Evolutionary conservation across 2,329 filamentous ascomycete genomes (phyloP).

Genomic region (Aspergillus puulaauensis): DNA sequence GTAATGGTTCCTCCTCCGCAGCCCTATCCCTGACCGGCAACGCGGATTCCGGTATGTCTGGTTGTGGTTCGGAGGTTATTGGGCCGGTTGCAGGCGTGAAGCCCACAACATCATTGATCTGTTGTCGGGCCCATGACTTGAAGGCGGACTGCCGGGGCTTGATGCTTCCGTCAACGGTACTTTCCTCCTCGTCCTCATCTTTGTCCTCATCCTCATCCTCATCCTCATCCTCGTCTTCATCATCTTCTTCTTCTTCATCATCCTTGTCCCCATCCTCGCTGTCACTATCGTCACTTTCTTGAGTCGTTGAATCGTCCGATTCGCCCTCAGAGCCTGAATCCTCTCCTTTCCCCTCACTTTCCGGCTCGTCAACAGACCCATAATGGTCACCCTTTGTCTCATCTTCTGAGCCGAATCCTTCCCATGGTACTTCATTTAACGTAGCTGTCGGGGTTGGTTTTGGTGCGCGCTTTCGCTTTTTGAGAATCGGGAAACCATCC

Average conservation of each 20-base stretch:
- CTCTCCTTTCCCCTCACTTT: slow-evolving; percentile 27
- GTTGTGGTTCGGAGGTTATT: slow-evolving; percentile 31
- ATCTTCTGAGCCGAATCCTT: slow-evolving; percentile 47
- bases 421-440: slow-evolving; percentile 43
- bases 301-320: slow-evolving; percentile 18
- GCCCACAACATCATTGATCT: slow-evolving; percentile 80
- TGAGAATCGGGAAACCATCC: slow-evolving; percentile 76
- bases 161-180: slow-evolving; percentile 20
- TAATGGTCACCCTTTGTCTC: slow-evolving; percentile 34
- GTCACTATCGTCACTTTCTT: slow-evolving; percentile 23
- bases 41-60: slow-evolving; percentile 27
- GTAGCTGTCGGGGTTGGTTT: slow-evolving; percentile 42
- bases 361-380: slow-evolving; percentile 23
- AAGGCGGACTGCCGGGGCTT: slow-evolving; percentile 65
- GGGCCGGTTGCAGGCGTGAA: slow-evolving; percentile 52
- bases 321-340: slow-evolving; percentile 19
- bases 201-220: slow-evolving; percentile 23
- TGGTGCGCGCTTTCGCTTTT: slow-evolving; percentile 72
- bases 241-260: slow-evolving; percentile 31
- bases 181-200: slow-evolving; percentile 37
- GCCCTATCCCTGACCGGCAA: slow-evolving; percentile 32
- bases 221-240: slow-evolving; percentile 18
- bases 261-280: slow-evolving; percentile 29
- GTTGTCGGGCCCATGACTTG: slow-evolving; percentile 87
- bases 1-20: slow-evolving; percentile 41